Evolutionary conservation across 371 early-diverging fungal species (phyloP), one percentile per base, ranked within the genome.

Genomic region (Mucor racemosus): DNA sequence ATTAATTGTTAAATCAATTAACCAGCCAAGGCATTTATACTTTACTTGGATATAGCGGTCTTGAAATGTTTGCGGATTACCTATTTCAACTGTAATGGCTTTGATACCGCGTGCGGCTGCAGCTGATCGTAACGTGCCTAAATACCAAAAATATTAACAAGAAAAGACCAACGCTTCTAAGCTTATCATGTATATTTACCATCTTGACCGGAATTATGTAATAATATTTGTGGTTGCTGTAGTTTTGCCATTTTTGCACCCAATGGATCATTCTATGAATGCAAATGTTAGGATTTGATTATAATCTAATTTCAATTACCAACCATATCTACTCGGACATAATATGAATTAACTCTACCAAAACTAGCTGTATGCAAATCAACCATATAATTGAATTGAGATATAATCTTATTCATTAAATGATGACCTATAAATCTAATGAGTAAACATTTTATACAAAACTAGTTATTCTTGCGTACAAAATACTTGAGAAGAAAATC

Each of bases 301-400:
- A 15, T 31, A 14, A 26, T 1, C 26, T 26, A 26, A 26, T 26
- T 26, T 26, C 11, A 55, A 14, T 31, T 8, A n/a, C 38, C 8
- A 33, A 65, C 65, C 91, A 96, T 88, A 64, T 96, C 92, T 58
- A 90, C 89, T 17, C 96, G 84, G 10, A 96, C 96, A 76, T 96
- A 96, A 58, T 91, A 88, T 4, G 92, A 91, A 72, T 95, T 95
- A 36, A 92, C 87, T 17, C 96, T 80, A 7, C 96, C 96, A 70
- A 89, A 89, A 58, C 90, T 90, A 4, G 96, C 95, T 0, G 96
- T 96, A 65, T 96, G 96, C 69, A 96, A 74, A 71, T 96, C 96
- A 58, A 96, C 83, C 74, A 95, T 73, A 62, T 92, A 92, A 50
- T 94, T 86, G 71, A 95, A 93, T 62, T 92, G 88, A 7, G 81